Percentiles rank a stretch among this genome's conserved stretches.
Evolutionary conservation across 129 eudicot species (phyloP).

Genomic region (Flaveria linearis): DNA sequence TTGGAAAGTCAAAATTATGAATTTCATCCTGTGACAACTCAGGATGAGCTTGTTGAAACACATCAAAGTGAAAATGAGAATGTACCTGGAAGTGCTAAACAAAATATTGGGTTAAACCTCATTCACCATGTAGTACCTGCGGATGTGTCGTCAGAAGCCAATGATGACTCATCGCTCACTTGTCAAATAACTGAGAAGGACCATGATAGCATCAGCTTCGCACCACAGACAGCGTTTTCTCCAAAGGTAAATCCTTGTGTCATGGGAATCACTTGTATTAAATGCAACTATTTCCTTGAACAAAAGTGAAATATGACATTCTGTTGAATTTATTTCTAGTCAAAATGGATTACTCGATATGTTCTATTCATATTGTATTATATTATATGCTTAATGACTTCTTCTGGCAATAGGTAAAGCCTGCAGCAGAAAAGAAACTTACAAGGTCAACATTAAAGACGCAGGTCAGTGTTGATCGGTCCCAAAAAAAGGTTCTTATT

Average conservation of each 20-base stretch:
- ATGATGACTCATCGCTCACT: constrained; percentile 27
- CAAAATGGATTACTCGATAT: constrained; percentile 5
- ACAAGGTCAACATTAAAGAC: constrained; percentile 34
- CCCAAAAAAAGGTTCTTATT: constrained; percentile 34
- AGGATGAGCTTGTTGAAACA: constrained; percentile 38
- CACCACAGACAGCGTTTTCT: constrained; percentile 31
- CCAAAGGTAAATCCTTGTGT: constrained; percentile 43
- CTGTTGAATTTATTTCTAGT: background rate
- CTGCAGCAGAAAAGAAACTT: constrained; percentile 37
- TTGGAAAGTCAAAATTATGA: constrained; percentile 34
- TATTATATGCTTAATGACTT: background rate
- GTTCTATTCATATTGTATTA: background rate
- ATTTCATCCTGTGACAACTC: constrained; percentile 31
- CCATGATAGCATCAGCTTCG: constrained; percentile 33
- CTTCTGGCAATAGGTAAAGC: constrained; percentile 40
- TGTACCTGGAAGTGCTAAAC: constrained; percentile 24
- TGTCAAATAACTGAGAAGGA: constrained; percentile 38
- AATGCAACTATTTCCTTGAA: background rate
- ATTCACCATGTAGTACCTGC: constrained; percentile 31
- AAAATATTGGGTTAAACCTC: constrained; percentile 28
- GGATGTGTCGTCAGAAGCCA: constrained; percentile 28
- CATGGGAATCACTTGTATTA: background rate
- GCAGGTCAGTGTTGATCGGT: constrained; percentile 34
- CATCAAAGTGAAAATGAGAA: constrained; percentile 29
- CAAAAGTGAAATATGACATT: background rate